These are phyloP conservation scores for Sideroxylon spinosum DNA, from an alignment of 179 eudicot genomes.

Conservation along the genomic window DNA sequence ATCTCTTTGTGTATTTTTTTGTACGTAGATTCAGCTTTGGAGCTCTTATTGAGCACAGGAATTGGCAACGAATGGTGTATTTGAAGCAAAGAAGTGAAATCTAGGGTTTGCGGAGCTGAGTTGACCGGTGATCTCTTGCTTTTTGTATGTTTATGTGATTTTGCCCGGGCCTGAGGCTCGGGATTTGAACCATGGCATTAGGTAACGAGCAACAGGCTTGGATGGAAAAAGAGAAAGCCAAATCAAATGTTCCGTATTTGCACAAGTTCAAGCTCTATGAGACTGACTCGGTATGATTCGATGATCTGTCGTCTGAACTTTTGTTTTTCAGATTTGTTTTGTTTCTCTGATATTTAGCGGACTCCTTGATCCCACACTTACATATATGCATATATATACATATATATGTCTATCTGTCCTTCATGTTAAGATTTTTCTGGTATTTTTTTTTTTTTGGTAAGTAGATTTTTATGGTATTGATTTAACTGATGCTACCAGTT, in stretches of 20 bases:
- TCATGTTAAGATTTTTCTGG: no score
- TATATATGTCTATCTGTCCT: no score
- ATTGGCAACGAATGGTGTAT: background rate
- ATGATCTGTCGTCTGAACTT: background rate
- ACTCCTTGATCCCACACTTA: no score
- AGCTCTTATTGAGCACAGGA: conserved; percentile 3
- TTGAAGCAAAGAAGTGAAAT: conserved; percentile 6
- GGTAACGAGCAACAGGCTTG: conserved; percentile 26
- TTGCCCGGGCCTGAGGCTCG: conserved; percentile 35
- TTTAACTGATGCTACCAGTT: background rate
- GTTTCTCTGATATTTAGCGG: background rate
- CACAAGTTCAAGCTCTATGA: conserved; percentile 80
- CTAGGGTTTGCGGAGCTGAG: conserved; percentile 6
- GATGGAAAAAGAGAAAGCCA: conserved; percentile 24
- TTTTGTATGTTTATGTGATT: conserved; percentile 14
- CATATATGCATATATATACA: background rate
- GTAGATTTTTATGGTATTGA: background rate
- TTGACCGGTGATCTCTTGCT: conserved; percentile 15
- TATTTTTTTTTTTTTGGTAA: no score
- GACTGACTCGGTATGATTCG: conserved; percentile 67
- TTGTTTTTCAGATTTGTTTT: conserved; percentile 12
- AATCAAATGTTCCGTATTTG: conserved; percentile 31
- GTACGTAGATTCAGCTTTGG: background rate
- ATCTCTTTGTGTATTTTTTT: background rate
- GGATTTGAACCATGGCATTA: conserved; percentile 29